These are phyloP conservation scores for Apiotrichum domesticum DNA, from an alignment of 1,284 basidiomycete species.

Conservation along the genomic window DNA sequence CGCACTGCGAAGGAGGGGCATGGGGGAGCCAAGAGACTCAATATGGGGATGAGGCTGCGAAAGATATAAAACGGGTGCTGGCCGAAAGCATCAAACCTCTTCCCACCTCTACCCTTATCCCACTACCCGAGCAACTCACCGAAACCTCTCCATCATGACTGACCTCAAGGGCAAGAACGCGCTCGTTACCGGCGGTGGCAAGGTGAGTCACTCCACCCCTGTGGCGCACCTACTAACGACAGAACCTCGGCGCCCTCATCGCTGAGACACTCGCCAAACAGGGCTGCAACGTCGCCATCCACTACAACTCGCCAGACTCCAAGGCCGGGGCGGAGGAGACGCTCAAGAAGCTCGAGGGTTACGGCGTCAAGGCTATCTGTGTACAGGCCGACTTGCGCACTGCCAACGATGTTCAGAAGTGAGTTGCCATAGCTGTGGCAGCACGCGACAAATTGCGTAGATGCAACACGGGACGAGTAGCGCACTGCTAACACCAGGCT, in stretches of 20 bases:
- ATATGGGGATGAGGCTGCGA: too few relatives aligned
- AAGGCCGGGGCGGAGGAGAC: conserved; percentile 16
- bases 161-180: conserved; percentile 20
- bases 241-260: conserved; percentile 23
- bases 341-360: conserved; percentile 10
- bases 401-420: conserved; percentile 6
- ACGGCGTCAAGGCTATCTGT: conserved; percentile 15
- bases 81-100: too few relatives aligned
- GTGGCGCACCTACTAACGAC: neutral
- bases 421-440: neutral
- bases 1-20: too few relatives aligned
- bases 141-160: neutral
- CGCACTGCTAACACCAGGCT: conserved; percentile 7
- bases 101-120: too few relatives aligned
- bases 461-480: too few relatives aligned
- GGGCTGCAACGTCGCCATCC: conserved; percentile 20
- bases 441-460: too few relatives aligned
- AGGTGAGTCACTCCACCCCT: conserved; percentile 3
- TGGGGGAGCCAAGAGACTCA: too few relatives aligned
- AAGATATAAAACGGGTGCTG: too few relatives aligned
- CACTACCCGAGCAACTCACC: too few relatives aligned
- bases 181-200: conserved; percentile 20
- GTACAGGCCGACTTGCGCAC: conserved; percentile 14
- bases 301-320: conserved; percentile 17
- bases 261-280: conserved; percentile 17